Percentiles rank a stretch among this genome's conserved stretches.
Conservation (phyloP, 2,329 filamentous ascomycete species). For the Ceratocystis papillata region DNA sequence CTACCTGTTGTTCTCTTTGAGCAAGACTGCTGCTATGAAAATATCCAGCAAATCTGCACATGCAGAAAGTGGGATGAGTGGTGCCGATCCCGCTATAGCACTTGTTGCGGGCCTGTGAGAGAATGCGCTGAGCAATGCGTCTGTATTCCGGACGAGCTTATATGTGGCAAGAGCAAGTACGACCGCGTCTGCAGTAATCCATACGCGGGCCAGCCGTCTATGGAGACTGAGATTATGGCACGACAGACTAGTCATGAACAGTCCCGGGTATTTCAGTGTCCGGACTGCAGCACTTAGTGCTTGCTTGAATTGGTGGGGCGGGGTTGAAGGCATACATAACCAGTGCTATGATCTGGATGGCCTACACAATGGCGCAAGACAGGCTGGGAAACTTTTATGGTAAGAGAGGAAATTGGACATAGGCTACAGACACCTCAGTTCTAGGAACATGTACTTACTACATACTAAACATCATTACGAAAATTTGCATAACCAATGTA, state of each 20-base stretch:
- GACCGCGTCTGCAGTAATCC: slow-evolving; percentile 7
- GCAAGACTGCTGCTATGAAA: slow-evolving; percentile 20
- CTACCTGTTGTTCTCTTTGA: background rate
- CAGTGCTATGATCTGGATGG: background rate
- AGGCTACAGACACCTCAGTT: background rate
- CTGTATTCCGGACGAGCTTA: slow-evolving; percentile 17
- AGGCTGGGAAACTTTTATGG: background rate
- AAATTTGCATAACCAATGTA: background rate
- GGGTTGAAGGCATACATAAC: background rate
- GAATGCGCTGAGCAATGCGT: slow-evolving; percentile 19
- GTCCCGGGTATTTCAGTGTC: background rate
- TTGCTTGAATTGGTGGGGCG: background rate
- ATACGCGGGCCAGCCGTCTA: background rate
- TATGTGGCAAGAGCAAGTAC: slow-evolving; percentile 14
- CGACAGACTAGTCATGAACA: background rate
- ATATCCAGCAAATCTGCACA: slow-evolving; percentile 15
- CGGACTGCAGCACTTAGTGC: background rate
- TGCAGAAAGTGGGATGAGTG: slow-evolving; percentile 18
- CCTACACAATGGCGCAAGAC: background rate
- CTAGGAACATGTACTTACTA: slow-evolving; percentile 3
- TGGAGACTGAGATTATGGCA: background rate
- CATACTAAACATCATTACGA: background rate
- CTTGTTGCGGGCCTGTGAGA: slow-evolving; percentile 18
- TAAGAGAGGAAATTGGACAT: background rate
- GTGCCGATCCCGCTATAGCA: slow-evolving; percentile 17